Percentiles rank a stretch among this genome's conserved stretches.
Conservation (phyloP, 2,329 filamentous ascomycete species). For the Geosmithia flava region DNA sequence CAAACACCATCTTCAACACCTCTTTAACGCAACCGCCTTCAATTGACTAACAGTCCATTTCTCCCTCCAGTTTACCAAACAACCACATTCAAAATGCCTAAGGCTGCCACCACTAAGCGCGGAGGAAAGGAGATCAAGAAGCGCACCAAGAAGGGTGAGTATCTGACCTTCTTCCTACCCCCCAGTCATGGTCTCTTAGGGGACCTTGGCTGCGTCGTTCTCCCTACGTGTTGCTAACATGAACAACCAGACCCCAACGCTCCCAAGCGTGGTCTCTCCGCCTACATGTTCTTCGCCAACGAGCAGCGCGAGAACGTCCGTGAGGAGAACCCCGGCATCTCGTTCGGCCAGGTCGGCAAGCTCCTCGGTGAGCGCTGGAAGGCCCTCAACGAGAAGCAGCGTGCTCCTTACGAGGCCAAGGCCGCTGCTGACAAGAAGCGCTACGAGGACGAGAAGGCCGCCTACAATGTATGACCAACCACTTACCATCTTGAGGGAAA, state of each 20-base stretch:
- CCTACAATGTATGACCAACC: constrained; percentile 61
- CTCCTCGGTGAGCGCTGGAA: constrained; percentile 98
- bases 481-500: background rate
- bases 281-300: constrained; percentile 99
- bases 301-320: constrained; percentile 97
- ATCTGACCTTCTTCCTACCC: background rate
- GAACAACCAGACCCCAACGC: constrained; percentile 73
- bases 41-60: background rate
- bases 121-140: constrained; percentile 42
- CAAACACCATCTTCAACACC: background rate
- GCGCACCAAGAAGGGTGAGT: constrained; percentile 48
- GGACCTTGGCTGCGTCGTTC: no score
- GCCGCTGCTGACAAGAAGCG: constrained; percentile 96
- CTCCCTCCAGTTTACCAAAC: background rate
- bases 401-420: constrained; percentile 90
- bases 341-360: constrained; percentile 98
- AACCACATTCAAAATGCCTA: constrained; percentile 37
- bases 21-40: background rate
- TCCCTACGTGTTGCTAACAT: constrained; percentile 7
- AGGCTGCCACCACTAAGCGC: constrained; percentile 39
- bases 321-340: constrained; percentile 95
- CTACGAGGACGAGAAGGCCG: constrained; percentile 95
- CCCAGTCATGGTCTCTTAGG: background rate
- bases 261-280: constrained; percentile 97
- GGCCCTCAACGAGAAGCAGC: constrained; percentile 86